These are phyloP conservation scores for Lyophyllum shimeji DNA, from an alignment of 768 basidiomycete species.

Conservation along the genomic window DNA sequence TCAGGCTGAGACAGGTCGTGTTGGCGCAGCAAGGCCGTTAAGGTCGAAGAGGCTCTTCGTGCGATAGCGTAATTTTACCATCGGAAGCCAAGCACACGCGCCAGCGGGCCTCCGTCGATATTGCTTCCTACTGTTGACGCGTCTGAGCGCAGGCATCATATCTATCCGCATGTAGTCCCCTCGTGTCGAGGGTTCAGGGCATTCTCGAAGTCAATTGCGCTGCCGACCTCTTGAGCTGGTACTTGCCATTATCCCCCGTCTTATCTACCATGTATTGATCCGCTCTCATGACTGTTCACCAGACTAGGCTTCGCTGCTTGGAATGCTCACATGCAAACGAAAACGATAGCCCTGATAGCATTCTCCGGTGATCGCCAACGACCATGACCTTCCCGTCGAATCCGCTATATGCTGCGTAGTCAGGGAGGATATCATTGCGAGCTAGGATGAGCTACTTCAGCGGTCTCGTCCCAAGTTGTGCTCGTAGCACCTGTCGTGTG, in stretches of 20 bases:
- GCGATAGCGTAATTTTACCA: slow-evolving; percentile 33
- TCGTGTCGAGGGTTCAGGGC: not conserved
- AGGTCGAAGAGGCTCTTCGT: slow-evolving; percentile 75
- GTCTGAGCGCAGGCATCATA: not conserved
- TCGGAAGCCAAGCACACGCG: not conserved
- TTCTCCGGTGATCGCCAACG: no score
- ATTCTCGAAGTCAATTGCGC: not conserved
- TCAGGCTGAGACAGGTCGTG: slow-evolving; percentile 76
- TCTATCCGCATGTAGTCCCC: not conserved
- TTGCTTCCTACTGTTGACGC: not conserved
- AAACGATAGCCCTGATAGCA: no score
- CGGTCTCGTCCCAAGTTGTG: no score
- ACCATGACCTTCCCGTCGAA: no score
- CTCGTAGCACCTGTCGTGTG: no score
- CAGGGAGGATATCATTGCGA: no score
- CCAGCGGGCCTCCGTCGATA: not conserved
- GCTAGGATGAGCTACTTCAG: no score
- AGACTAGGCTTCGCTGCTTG: no score
- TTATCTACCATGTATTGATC: not conserved
- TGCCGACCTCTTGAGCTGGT: not conserved
- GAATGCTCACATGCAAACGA: no score
- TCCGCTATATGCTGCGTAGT: no score
- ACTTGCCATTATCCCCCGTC: not conserved
- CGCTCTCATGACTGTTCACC: not conserved
- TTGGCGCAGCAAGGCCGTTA: slow-evolving; percentile 74